Evolutionary conservation across 1,284 basidiomycete species (phyloP), one percentile per base, ranked within the genome.

Genomic region (Trametes versicolor): DNA sequence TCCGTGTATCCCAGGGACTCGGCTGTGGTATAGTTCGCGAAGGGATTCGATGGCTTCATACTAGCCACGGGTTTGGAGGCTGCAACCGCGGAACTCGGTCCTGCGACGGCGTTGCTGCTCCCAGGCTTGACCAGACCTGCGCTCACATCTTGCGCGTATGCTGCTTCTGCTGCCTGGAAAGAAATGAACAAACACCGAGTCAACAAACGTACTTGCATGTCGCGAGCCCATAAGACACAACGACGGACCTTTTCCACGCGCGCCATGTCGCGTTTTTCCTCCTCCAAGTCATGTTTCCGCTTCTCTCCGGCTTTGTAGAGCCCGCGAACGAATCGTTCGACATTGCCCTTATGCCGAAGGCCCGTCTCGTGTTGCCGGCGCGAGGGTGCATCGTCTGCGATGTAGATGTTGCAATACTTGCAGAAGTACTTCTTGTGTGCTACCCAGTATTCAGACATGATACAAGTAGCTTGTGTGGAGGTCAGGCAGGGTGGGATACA

Each of bases 251-350:
- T 87, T 71, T 98, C 94, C 64, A 99, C 92, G 62, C 89, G 82
- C 15, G 84, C 90, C 85, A 99, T 94, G 75, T 98, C 94, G 67
- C 89, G 82, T 71, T 88, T 91, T 79, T 97, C 95, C 73, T 95
- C 91, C 60, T 93, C 94, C 53, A 85, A 84, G 71, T 98, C 96
- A 77, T 92, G 89, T 81, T 94, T 94, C 60, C 89, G 87, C 80
- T 91, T 90, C 80, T 96, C 94, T 5, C 96, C 93, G n/a, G 89
- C 82, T 81, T 97, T 97, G 85, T 99, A 99, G 34, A 99, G 86
- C 48, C 93, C 89, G 48, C 95, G 85, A 59, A 99, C 93, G 78
- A 93, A 97, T 10, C 96, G 86, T 75, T 98, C 96, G 67, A 94
- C 90, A 77, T 95, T 98, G 54, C 96, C 96, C 76, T 98, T 94